phyloP scores from a whole-genome alignment of 805 yeast species.

The Ogataea allantospora region DNA sequence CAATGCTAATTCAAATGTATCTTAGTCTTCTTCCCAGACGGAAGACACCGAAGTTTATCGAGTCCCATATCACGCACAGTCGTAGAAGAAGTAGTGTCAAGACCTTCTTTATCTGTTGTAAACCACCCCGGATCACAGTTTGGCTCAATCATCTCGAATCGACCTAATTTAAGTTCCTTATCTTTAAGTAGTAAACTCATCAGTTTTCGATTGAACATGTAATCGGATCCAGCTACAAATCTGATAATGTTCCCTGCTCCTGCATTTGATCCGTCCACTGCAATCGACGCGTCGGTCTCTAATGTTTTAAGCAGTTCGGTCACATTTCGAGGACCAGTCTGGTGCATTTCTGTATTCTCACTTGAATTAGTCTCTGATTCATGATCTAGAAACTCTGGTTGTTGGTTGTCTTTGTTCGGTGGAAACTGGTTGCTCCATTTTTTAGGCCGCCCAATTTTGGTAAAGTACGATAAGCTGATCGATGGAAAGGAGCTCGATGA shows the following conservation, averaged over 20 bases:
- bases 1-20: conserved; percentile 10
- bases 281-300: conserved; percentile 5
- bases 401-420: background rate
- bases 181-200: conserved; percentile 15
- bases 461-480: conserved; percentile 19
- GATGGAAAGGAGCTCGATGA: conserved; percentile 21
- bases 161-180: background rate
- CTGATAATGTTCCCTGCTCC: conserved; percentile 9
- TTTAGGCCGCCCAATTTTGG: conserved; percentile 15
- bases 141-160: no score
- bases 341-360: background rate
- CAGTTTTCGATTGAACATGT: conserved; percentile 17
- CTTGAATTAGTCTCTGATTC: background rate
- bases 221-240: conserved; percentile 19
- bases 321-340: background rate
- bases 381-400: background rate
- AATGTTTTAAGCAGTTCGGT: conserved; percentile 1
- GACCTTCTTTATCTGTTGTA: conserved; percentile 1
- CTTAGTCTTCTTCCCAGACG: conserved; percentile 12
- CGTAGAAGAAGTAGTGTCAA: no score
- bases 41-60: conserved; percentile 15
- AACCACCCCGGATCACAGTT: conserved; percentile 1
- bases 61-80: conserved; percentile 13
- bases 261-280: conserved; percentile 5
- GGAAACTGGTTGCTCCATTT: conserved; percentile 1